Evolutionary conservation across 805 yeast species (phyloP).

Genomic region (Teunomyces funiuensis): DNA sequence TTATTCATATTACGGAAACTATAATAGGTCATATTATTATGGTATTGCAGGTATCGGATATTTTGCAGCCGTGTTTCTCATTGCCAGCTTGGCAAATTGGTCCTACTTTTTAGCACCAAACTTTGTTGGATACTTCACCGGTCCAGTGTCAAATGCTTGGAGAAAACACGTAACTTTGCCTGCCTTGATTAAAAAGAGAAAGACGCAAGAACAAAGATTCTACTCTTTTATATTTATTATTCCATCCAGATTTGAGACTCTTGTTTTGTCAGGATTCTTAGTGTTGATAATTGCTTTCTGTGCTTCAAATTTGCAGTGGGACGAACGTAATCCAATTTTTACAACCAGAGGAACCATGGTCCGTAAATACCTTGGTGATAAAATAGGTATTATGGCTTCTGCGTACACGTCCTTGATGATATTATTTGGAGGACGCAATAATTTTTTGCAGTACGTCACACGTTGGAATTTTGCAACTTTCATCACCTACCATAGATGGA

Average conservation of each 20-base stretch:
- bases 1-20: constrained; percentile 20
- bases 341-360: constrained; percentile 32
- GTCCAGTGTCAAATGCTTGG: constrained; percentile 16
- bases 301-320: constrained; percentile 22
- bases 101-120: constrained; percentile 29
- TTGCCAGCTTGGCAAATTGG: constrained; percentile 12
- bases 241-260: constrained; percentile 8
- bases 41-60: constrained; percentile 22
- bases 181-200: constrained; percentile 27
- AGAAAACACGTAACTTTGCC: constrained; percentile 33
- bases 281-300: constrained; percentile 27
- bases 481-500: constrained; percentile 44
- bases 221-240: constrained; percentile 25
- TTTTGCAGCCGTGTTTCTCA: constrained; percentile 17
- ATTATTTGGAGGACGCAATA: constrained; percentile 63
- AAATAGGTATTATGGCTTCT: constrained; percentile 43
- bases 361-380: constrained; percentile 36
- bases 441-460: constrained; percentile 53
- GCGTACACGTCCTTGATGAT: constrained; percentile 51
- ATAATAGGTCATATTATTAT: constrained; percentile 24
- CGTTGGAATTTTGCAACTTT: constrained; percentile 55
- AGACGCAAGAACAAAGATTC: constrained; percentile 24
- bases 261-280: constrained; percentile 27
- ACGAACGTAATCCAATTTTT: constrained; percentile 38
- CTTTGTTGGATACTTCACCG: constrained; percentile 26